Evolutionary conservation across 2,329 filamentous ascomycete genomes (phyloP), one percentile per base, ranked within the genome.

Genomic region (Curvularia spicifera): DNA sequence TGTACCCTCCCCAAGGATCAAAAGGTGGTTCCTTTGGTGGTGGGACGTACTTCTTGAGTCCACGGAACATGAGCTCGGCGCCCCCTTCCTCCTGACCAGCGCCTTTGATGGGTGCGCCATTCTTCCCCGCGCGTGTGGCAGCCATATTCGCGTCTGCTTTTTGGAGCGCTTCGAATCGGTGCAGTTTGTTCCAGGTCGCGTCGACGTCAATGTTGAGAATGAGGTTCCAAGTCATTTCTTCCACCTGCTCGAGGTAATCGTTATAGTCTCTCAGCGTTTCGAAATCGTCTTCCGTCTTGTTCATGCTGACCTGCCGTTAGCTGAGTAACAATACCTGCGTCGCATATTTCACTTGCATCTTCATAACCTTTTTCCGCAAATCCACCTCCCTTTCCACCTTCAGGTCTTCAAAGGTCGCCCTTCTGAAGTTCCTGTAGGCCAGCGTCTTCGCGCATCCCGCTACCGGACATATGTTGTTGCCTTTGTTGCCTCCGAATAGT

Each of bases 181-280:
- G 78, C n/a, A 93, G 79, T 52, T 84, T 81, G 42, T 78, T 76
- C 69, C 87, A 82, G 2, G 85, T 88, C 56, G 83, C 85, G n/a
- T 87, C 86, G 0, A 88, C 83, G 58, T 93, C 87, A 43, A 81
- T 83, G 42, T 89, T 87, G 64, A 87, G 84, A 52, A 97, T 89
- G 9, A 99, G 83, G 73, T 97, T 94, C 79, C 93, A 93, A 1
- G 93, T 93, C 61, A 97, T 85, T 65, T 90, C 87, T 80, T 99
- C 95, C 39, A 97, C 91, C 72, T 91, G 88, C 78, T 98, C 92
- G 12, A 99, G 87, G 79, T 98, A 97, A 77, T 97, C 89, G 79
- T 99, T 97, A 82, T 89, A 99, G 72, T 88, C 90, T 43, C 86
- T 81, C 59, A 97, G 83, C 1, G 86, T 87, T 76, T 96, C 90